phyloP scores from a whole-genome alignment of 768 basidiomycete genomes.

The Lentinula guzmanii region DNA sequence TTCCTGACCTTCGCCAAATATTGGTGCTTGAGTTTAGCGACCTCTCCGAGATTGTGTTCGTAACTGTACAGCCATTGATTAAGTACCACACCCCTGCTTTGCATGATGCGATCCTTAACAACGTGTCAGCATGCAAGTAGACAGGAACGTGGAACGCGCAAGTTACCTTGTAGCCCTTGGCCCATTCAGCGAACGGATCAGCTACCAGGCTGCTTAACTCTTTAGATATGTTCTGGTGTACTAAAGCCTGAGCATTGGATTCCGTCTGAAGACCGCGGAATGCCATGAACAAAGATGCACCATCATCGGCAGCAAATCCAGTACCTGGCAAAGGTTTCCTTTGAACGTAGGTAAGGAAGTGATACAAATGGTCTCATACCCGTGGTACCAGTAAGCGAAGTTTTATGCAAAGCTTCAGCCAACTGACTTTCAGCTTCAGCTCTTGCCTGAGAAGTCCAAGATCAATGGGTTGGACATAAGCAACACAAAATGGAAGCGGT shows the following conservation, averaged over 20 bases:
- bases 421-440: conserved; percentile 63
- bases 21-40: conserved; percentile 66
- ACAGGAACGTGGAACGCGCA: conserved; percentile 7
- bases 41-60: conserved; percentile 61
- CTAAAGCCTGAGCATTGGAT: conserved; percentile 63
- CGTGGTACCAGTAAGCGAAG: conserved; percentile 40
- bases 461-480: background rate
- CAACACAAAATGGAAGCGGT: conserved; percentile 3
- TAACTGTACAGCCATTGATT: conserved; percentile 68
- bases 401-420: conserved; percentile 50
- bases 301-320: conserved; percentile 77
- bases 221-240: conserved; percentile 63
- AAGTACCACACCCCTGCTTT: conserved; percentile 51
- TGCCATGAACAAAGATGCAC: conserved; percentile 73
- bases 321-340: conserved; percentile 29
- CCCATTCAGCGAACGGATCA: conserved; percentile 80
- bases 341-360: conserved; percentile 6
- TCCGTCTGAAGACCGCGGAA: conserved; percentile 79
- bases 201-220: conserved; percentile 74
- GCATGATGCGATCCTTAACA: conserved; percentile 52
- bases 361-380: conserved; percentile 24
- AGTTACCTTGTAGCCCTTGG: conserved; percentile 61
- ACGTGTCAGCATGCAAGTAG: background rate
- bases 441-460: conserved; percentile 47
- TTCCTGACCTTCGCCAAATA: conserved; percentile 75